Percentiles rank a stretch among this genome's conserved stretches.
Evolutionary conservation across 179 eudicot species (phyloP).

Genomic region (Amaranthus tricolor): DNA sequence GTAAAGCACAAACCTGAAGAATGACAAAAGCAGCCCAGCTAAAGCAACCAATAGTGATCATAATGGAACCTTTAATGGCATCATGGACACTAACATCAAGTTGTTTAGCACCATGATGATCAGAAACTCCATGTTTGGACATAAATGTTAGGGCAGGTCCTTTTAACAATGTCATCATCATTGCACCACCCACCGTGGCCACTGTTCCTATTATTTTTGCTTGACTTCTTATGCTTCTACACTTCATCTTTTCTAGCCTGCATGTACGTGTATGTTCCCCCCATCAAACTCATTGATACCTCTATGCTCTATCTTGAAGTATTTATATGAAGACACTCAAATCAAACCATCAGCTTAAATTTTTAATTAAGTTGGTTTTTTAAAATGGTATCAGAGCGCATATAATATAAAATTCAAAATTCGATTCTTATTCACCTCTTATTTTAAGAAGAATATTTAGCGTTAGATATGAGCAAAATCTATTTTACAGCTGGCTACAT

Average conservation of each 20-base stretch:
- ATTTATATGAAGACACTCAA: too few species aligned
- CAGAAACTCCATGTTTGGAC: conserved; percentile 29
- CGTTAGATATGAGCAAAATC: too few species aligned
- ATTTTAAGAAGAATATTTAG: too few species aligned
- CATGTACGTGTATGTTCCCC: too few species aligned
- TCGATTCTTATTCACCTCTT: too few species aligned
- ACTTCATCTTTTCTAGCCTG: conserved; percentile 65
- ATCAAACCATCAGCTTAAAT: too few species aligned
- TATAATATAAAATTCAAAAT: too few species aligned
- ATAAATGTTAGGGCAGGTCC: conserved; percentile 45
- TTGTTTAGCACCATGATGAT: conserved; percentile 3
- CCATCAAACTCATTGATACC: too few species aligned
- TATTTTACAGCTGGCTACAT: too few species aligned
- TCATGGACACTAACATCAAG: conserved; percentile 43
- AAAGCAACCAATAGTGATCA: conserved; percentile 65
- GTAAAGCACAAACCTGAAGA: conserved; percentile 49
- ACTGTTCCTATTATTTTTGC: conserved; percentile 77
- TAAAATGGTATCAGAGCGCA: too few species aligned
- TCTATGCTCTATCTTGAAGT: too few species aligned
- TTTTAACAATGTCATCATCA: conserved; percentile 69
- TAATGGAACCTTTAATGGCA: conserved; percentile 58
- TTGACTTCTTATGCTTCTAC: conserved; percentile 54
- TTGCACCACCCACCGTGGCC: conserved; percentile 78
- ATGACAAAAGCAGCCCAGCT: conserved; percentile 73
- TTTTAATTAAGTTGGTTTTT: too few species aligned